These are phyloP conservation scores for Herpetomonas tarakana DNA, from an alignment of 208 protist genomes.

Conservation along the genomic window DNA sequence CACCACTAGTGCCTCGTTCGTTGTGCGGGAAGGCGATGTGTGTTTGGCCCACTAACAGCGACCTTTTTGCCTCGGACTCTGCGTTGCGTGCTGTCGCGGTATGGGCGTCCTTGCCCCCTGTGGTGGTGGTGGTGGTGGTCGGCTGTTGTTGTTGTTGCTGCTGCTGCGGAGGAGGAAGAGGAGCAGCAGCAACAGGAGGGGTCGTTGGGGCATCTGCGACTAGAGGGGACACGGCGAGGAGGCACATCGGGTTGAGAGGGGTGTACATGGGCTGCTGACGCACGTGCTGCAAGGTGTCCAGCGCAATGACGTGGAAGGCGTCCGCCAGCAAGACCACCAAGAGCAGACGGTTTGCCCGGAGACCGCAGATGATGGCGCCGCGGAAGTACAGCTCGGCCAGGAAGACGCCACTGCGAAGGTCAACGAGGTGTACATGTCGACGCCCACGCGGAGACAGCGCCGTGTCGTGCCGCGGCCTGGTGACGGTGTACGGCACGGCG, in stretches of 20 bases:
- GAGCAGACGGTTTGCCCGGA: slow-evolving; percentile 39
- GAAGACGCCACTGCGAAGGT: slow-evolving; percentile 21
- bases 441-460: too few species aligned
- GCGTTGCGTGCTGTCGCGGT: too few species aligned
- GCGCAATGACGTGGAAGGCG: slow-evolving; percentile 63
- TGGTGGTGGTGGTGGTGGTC: too few species aligned
- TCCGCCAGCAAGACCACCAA: slow-evolving; percentile 44
- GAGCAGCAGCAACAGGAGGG: too few species aligned
- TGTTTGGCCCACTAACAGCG: too few species aligned
- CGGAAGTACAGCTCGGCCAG: slow-evolving; percentile 65
- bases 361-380: slow-evolving; percentile 30
- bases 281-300: slow-evolving; percentile 45
- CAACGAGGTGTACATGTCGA: slow-evolving; percentile 48
- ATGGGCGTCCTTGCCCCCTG: too few species aligned
- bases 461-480: slow-evolving; percentile 11
- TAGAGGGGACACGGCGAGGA: slow-evolving; percentile 39
- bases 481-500: background rate
- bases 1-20: too few species aligned
- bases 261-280: slow-evolving; percentile 45
- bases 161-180: too few species aligned
- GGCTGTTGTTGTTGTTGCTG: too few species aligned
- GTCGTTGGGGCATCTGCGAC: slow-evolving; percentile 1
- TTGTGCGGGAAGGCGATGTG: too few species aligned
- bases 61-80: too few species aligned
- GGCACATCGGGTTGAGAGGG: slow-evolving; percentile 32